These are phyloP conservation scores for Paxillus rubicundulus DNA, from an alignment of 768 basidiomycete species.

Conservation along the genomic window DNA sequence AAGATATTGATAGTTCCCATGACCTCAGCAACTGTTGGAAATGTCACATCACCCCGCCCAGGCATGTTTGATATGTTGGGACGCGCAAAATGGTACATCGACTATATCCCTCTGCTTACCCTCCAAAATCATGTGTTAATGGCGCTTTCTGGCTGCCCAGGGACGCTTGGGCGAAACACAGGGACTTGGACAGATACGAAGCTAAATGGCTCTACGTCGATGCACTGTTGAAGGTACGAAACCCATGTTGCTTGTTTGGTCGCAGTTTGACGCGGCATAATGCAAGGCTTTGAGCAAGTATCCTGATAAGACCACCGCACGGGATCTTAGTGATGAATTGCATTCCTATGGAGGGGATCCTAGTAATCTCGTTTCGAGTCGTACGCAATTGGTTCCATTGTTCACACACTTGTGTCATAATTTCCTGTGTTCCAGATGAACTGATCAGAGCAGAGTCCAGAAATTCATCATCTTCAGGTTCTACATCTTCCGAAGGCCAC, in stretches of 20 bases:
- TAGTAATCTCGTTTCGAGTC: conserved; percentile 60
- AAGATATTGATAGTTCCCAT: conserved; percentile 2
- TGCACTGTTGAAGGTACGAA: conserved; percentile 71
- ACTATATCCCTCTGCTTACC: background rate
- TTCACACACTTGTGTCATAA: background rate
- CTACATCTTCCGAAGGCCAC: conserved; percentile 49
- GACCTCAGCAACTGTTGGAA: conserved; percentile 78
- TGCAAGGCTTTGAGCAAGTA: conserved; percentile 74
- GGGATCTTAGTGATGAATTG: conserved; percentile 71
- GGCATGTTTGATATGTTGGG: conserved; percentile 90
- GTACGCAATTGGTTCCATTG: conserved; percentile 37
- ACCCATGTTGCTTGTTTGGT: background rate
- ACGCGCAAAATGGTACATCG: conserved; percentile 82
- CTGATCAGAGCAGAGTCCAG: conserved; percentile 43
- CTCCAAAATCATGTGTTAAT: conserved; percentile 21
- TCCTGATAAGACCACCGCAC: conserved; percentile 77
- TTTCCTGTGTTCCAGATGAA: conserved; percentile 25
- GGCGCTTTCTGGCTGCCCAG: conserved; percentile 36
- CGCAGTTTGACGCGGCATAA: background rate
- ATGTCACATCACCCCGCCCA: conserved; percentile 75
- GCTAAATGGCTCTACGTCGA: conserved; percentile 92
- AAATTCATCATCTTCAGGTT: conserved; percentile 63
- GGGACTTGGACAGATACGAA: conserved; percentile 71
- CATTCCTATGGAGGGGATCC: conserved; percentile 74
- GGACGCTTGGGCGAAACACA: conserved; percentile 96